Base-by-base conservation (phyloP, 2,329 filamentous ascomycete genomes). In the Hypocreales sp. region DNA sequence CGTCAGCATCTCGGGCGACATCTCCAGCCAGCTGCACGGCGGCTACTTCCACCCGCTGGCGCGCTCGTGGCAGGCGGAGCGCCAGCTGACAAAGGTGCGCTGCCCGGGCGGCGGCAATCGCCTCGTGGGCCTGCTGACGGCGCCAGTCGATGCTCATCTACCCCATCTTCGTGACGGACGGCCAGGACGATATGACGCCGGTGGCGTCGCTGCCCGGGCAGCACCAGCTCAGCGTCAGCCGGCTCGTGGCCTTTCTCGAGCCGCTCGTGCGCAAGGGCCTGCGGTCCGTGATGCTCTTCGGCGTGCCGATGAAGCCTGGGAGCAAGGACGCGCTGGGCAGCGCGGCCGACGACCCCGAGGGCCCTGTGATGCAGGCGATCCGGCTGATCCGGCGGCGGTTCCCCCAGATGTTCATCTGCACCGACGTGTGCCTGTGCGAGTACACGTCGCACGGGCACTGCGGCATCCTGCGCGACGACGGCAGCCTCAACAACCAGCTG, bases 401-500 rank as follows among this genome's bases (percentile, higher is more conserved):
- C 55, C 90, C 90, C 3, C 74, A 83, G 35, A 68, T 98, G 33
- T 95, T 92, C 59, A 82, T 98, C 42, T 76, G 79, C 39, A 74
- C 78, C 33, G 90, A 98, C 49, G 90, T 98, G 32, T 95, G 90
- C 48, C 76, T 98, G 7, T 98, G 90, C 67, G 90, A 98, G 57
- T 98, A 98, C 59, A 98, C 90, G 1, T 90, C 81, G 6, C 90
- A 98, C 53, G 90, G 90, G 24, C 90, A 98, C 61, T 98, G 90
- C 49, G 90, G 90, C 28, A 94, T 98, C 41, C 67, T 98, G 24
- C 74, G 84, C 31, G 84, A 94, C 40, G 90, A 98, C 48, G 84
- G 84, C 35, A 79, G 74, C 35, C 66, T 98, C 33, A 93, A 95
- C 67, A 95, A 98, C 49, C 72, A 77, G 37, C 69, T 92, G 25